Base-by-base conservation (phyloP, 345 rosid species). In the Anastatica hierochuntica region DNA sequence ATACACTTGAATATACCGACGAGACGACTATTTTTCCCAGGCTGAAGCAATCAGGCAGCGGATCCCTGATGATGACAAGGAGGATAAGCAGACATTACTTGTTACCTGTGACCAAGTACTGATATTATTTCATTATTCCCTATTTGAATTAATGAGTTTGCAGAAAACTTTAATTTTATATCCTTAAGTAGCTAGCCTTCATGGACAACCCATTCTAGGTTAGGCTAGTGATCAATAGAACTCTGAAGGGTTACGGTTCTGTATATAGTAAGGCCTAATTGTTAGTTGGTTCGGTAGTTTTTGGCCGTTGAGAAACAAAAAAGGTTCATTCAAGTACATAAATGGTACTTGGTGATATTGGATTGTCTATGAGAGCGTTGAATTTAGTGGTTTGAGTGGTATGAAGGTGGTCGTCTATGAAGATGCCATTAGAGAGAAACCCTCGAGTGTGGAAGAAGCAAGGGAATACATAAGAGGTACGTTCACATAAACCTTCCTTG, bases 371-470 rank as follows among this genome's bases (percentile, higher is more conserved):
- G 20, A 19, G 49, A 36, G 54, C 43, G 27, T 14, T 45, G 4
- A 5, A 5, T 30, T 27, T 51, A 45, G 29, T 44, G 37, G 15
- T 50, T 16, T 58, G 17, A 44, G 30, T 45, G 29, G 44, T 37
- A 21, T 60, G 57, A 53, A 92, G 94, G 98, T 92, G 74, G 96
- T 84, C 19, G 84, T 84, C 72, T 79, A 81, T 74, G 90, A 83
- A 75, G 86, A 79, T 73, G 66, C 37, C 2, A 58, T 87, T 23
- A 81, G 95, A 76, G 96, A 87, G 74, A 87, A 87, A 71, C 95
- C 95, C 43, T 83, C 80, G 17, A 64, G 64, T 60, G 76, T 64
- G 46, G 82, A 79, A 72, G 96, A 87, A 76, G 95, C 95, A 30
- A 59, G 78, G 48, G 72, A 70, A 58, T 90, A 80, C 60, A 65